These are phyloP conservation scores for Aspergillus sclerotialis DNA, from an alignment of 2,329 filamentous ascomycete species.

Conservation along the genomic window DNA sequence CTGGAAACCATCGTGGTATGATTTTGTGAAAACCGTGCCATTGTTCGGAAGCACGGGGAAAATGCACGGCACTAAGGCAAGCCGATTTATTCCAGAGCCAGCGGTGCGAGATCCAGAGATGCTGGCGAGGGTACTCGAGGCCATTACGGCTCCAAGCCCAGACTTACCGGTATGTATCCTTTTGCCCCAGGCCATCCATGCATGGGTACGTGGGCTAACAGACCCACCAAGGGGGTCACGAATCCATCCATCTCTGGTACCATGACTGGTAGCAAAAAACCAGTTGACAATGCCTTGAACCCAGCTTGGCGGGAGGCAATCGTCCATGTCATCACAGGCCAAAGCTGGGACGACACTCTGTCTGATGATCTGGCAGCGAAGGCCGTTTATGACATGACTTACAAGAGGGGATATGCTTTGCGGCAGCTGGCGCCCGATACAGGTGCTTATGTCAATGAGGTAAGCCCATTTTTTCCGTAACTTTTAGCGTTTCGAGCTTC, in stretches of 20 bases:
- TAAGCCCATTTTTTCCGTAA: no score
- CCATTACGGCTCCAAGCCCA: no score
- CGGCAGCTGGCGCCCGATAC: conserved; percentile 15
- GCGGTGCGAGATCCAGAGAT: no score
- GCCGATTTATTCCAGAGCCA: conserved; percentile 3
- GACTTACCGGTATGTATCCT: no score
- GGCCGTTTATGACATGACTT: conserved; percentile 8
- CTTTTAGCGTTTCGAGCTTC: not conserved
- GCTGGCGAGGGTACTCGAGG: no score
- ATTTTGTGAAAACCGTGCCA: conserved; percentile 1
- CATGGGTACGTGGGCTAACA: no score
- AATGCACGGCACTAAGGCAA: conserved; percentile 1
- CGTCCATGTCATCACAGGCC: conserved; percentile 8
- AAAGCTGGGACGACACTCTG: conserved; percentile 8
- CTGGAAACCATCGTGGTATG: conserved; percentile 2
- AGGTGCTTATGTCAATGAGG: conserved; percentile 27
- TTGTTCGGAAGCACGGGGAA: not conserved
- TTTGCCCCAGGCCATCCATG: no score
- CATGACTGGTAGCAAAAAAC: conserved; percentile 7
- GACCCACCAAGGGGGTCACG: no score
- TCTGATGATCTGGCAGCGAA: conserved; percentile 1
- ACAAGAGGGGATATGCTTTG: conserved; percentile 12
- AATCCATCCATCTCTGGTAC: conserved; percentile 10
- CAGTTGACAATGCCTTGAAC: conserved; percentile 10
- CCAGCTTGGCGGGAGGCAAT: conserved; percentile 12